Evolutionary conservation across 2,329 filamentous ascomycete genomes (phyloP).

Genomic region (Hyphodiscus sp.): DNA sequence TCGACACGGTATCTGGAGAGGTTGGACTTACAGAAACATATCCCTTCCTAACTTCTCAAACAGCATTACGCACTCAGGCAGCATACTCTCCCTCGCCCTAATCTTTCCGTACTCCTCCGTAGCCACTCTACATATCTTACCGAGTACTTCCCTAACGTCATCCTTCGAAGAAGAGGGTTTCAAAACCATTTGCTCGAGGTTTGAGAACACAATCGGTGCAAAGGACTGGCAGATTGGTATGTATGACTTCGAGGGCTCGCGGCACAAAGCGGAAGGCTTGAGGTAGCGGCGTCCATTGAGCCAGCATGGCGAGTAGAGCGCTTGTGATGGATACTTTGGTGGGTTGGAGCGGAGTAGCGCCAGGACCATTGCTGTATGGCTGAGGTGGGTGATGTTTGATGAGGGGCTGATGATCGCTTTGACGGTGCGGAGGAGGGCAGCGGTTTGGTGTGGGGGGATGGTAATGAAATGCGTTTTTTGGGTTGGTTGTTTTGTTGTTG

Average conservation of each 20-base stretch:
- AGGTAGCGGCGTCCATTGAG: constrained; percentile 20
- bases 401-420: constrained; percentile 4
- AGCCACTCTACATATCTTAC: constrained; percentile 3
- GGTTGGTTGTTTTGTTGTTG: background rate
- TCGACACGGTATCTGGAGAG: background rate
- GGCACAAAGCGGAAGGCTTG: background rate
- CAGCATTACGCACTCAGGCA: constrained; percentile 7
- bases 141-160: constrained; percentile 6
- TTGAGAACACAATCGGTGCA: constrained; percentile 13
- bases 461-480: constrained; percentile 14
- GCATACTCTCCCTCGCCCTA: constrained; percentile 6
- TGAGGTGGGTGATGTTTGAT: constrained; percentile 16
- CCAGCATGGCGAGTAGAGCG: constrained; percentile 19
- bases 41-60: constrained; percentile 12
- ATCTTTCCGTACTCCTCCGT: constrained; percentile 8
- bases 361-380: constrained; percentile 13
- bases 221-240: constrained; percentile 18
- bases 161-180: background rate
- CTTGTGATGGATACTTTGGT: background rate
- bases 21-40: constrained; percentile 2
- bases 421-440: constrained; percentile 5
- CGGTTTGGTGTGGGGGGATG: constrained; percentile 2
- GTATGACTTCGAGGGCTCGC: constrained; percentile 1
- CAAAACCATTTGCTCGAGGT: constrained; percentile 1
- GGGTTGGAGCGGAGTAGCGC: constrained; percentile 5